Base-by-base conservation (phyloP, 371 early-diverging fungal genomes). In the Mortierella sp. region DNA sequence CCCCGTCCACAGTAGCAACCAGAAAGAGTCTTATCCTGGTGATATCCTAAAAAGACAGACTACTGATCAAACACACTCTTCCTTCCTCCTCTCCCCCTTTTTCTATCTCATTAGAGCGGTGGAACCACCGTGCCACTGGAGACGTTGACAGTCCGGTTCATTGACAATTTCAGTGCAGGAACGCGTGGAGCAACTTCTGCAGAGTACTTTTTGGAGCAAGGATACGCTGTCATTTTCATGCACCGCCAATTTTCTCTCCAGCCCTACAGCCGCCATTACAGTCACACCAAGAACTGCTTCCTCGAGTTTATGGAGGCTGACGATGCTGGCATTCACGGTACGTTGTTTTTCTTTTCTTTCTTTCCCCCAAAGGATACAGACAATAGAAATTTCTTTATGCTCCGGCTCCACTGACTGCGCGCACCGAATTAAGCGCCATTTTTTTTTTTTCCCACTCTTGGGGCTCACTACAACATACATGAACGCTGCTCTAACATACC, bases 81-180 rank as follows among this genome's bases (percentile, higher is more conserved):
- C 28, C 16, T 16, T 25, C 12, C 57, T 71, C 16, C 16, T 29
- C 55, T 26, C 25, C 0, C 19, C 23, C 12, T n/a, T 23, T 37
- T 57, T 62, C 19, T 28, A 43, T n/a, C 18, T n/a, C 30, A n/a
- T n/a, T 74, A 91, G 92, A 97, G 97, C 68, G 99, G 99, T 52
- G 99, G 99, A 51, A 99, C 99, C 1, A 97, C 96, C 0, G 98
- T 98, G 18, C 99, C 98, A 19, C 84, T 99, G 18, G 99, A 99
- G 79, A 91, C 92, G 66, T 91, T 98, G 70, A 99, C 98, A 7
- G 99, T 99, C 30, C 93, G 99, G n/a, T 99, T 98, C 82, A 90
- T 99, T 64, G 99, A 99, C 84, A 99, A 99, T 86, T 98, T 99
- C 80, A 94, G 94, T 63, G 96, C 94, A 16, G 99, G 99, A 28